A percentile compares a stretch with the other conserved stretches of the same genome.
Evolutionary conservation across 176 grass and related monocot genomes (phyloP).

Genomic region (Aegilops umbellulata): DNA sequence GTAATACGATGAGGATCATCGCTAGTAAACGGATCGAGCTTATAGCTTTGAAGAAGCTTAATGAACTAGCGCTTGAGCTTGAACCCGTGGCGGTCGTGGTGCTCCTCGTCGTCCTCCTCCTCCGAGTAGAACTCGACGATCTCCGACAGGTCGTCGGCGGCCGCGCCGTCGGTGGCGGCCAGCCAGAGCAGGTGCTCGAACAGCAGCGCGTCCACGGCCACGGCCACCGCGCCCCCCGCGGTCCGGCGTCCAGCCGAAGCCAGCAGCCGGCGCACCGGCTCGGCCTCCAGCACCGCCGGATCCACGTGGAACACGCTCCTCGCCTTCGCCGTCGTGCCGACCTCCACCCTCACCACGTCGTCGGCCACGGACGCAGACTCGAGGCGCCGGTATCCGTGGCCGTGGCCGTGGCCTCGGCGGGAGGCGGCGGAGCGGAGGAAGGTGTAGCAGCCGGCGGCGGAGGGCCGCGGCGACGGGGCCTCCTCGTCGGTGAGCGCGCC

Average conservation of each 20-base stretch:
- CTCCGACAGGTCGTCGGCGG: conserved; percentile 42
- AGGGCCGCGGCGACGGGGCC: conserved; percentile 26
- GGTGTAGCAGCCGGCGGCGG: conserved; percentile 48
- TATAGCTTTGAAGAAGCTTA: not conserved
- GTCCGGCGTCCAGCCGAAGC: conserved; percentile 35
- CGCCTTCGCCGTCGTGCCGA: conserved; percentile 40
- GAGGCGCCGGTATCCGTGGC: conserved; percentile 44
- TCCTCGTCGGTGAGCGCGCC: not conserved
- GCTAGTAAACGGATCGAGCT: not conserved
- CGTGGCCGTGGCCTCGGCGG: conserved; percentile 7
- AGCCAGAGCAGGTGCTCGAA: conserved; percentile 84
- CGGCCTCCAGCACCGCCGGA: conserved; percentile 51
- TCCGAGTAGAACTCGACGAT: conserved; percentile 84
- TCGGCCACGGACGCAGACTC: not conserved
- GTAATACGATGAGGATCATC: not conserved
- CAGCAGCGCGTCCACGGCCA: conserved; percentile 56
- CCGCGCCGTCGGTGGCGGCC: conserved; percentile 7
- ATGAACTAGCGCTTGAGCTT: not conserved
- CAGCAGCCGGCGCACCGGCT: conserved; percentile 50
- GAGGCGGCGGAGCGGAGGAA: conserved; percentile 52
- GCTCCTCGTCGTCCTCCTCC: not conserved
- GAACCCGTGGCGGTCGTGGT: not conserved
- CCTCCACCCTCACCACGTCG: conserved; percentile 66
- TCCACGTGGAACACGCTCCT: conserved; percentile 67
- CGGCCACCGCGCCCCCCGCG: conserved; percentile 24